Evolutionary conservation across 1,284 basidiomycete species (phyloP), one percentile per base, ranked within the genome.

Genomic region (Ustilago trichophora): DNA sequence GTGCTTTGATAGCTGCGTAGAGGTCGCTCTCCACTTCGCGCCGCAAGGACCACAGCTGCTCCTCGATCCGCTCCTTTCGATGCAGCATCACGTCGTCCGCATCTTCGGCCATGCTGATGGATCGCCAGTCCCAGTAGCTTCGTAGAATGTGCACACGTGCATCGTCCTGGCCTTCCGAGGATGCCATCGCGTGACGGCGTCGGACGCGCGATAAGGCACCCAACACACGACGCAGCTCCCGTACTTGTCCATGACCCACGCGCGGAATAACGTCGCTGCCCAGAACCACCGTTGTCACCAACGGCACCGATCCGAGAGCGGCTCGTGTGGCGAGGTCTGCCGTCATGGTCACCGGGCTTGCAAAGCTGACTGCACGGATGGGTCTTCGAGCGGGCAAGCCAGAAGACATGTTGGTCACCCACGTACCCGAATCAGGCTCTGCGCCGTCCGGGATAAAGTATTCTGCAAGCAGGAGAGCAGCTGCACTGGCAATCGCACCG

Each of bases 11-110:
- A 6, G 71, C 69, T 6, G 77, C 66, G 42, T 76, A 80, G 35
- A 80, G 62, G 22, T 80, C 78, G 33, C 63, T 68, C 32, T 80
- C 78, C 1, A 80, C 77, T 37, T 78, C 78, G 36, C 76, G 71
- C 4, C 78, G 67, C 41, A 80, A 52, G 16, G 68, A 64, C 78
- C 78, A 80, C 10, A 80, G 64, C 45, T 74, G 62, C 26, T 62
- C 55, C 43, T 79, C 77, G 43, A 78, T 73, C 10, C 62, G 68
- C 43, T 72, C 55, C 51, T 74, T 72, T 11, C 72, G 60, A 34
- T 72, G 66, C 34, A 68, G 58, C 73, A 75, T 74, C 40, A 77
- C 73, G 10, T 66, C 68, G 53, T 77, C 76, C 13, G 68, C 56
- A 10, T 63, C 37, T 19, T 62, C 38, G 1, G 59, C 58, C 47